Evolutionary conservation across 768 basidiomycete genomes (phyloP), one percentile per base, ranked within the genome.

Genomic region (Leccinum imitatum): DNA sequence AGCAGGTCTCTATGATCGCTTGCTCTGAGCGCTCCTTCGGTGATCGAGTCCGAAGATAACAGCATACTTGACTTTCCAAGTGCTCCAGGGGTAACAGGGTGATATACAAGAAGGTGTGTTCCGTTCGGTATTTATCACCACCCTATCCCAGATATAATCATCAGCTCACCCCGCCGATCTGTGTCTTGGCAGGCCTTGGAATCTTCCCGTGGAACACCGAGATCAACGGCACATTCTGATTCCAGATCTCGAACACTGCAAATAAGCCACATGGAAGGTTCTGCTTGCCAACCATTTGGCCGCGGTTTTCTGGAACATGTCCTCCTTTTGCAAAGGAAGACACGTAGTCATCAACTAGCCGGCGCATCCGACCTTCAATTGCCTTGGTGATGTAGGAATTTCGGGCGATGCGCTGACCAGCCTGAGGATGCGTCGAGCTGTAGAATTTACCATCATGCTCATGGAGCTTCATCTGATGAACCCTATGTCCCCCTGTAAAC

Each of bases 171-270:
- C 27, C 51, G 48, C 54, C 52, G 27, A 14, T 15, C 6, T 10
- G 23, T 10, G 23, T 57, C 14, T 44, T 52, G 61, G 61, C 41
- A 57, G 31, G 4, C 9, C 13, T 27, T 57, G 62, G 30, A 46
- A 41, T 13, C n/a, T 19, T 47, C 39, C 60, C 5, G 10, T 50
- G 19, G 62, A 59, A 63, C 2, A 30, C 53, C 35, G 7, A 5
- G 37, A 30, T 5, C 13, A 10, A 14, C 35, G 41, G 30, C 6
- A 35, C 6, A 27, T 30, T 21, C 14, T 5, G 7, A n/a, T 23
- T 7, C 19, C 7, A 33, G 9, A 15, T 2, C 3, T 3, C 6
- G 21, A 17, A 13, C 25, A 37, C 52, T 4, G 52, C 33, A 35
- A 54, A 13, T 6, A 19, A 15, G 13, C 8, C 6, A 10, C 7